A percentile compares a stretch with the other conserved stretches of the same genome.
Conservation (phyloP, 2,329 filamentous ascomycete genomes). For the Arthrobotrys sphaeroides region DNA sequence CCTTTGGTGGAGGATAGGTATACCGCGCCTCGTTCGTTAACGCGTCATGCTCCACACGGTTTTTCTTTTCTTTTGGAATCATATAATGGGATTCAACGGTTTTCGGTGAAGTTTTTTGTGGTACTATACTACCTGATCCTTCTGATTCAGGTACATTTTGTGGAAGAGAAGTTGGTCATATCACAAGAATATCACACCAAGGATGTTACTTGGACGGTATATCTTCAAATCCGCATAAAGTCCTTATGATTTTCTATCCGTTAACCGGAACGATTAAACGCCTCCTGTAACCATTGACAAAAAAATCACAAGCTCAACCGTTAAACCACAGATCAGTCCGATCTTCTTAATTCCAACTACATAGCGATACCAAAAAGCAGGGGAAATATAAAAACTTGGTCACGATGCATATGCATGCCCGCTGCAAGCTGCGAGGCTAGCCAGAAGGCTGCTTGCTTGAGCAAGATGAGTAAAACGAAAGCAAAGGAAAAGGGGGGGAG, state of each 20-base stretch:
- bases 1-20: background rate
- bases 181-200: too few species aligned
- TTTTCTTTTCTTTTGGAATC: background rate
- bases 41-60: constrained; percentile 40
- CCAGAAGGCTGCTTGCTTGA: background rate
- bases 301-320: background rate
- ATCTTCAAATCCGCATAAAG: too few species aligned
- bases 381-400: background rate
- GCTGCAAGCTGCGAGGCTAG: constrained; percentile 4
- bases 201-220: too few species aligned
- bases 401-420: constrained; percentile 11
- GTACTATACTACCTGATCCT: too few species aligned
- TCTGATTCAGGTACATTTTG: too few species aligned
- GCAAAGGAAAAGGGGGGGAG: background rate
- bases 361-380: background rate
- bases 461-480: background rate
- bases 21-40: constrained; percentile 35
- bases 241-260: too few species aligned
- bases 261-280: background rate
- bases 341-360: background rate
- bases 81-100: too few species aligned
- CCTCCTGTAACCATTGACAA: background rate
- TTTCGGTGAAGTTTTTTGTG: too few species aligned
- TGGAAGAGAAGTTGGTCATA: too few species aligned
- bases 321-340: background rate